Base-by-base conservation (phyloP, 768 basidiomycete species). In the Boletus huronensis region DNA sequence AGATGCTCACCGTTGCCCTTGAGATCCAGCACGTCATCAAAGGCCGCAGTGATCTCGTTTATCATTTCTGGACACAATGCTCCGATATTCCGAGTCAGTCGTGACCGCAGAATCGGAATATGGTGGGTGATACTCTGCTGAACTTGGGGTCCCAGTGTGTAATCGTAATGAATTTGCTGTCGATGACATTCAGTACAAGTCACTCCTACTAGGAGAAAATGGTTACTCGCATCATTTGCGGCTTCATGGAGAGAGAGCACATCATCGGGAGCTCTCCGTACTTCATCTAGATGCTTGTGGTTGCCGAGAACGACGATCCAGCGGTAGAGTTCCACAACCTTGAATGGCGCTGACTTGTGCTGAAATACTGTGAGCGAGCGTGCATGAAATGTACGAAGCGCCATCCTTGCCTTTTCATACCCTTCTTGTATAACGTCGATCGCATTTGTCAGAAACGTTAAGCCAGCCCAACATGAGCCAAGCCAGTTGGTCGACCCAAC, bases 211-310 rank as follows among this genome's bases (percentile, higher is more conserved):
- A n/a, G 19, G 40, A 19, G 31, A 40, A 39, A 26, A 29, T 13
- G 9, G 39, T 28, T 41, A 32, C 70, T 49, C 50, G 77, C 79
- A 34, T 77, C 71, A 9, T 54, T 58, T 3, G 57, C 44, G 0
- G 72, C 70, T 28, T 66, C 71, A 0, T 39, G 7, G 23, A 74
- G 60, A 6, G 77, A 78, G 17, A 81, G 58, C 5, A 55, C 53
- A 28, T 73, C 70, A 14, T 77, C 74, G 0, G 76, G 65, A 2
- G 75, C 74, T 46, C 66, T 76, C 6, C 67, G 61, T 14, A 80
- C 10, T 32, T 81, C 78, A 5, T 78, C 72, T 23, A 78, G 55
- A 5, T 71, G 54, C 28, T 64, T 47, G 0, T 50, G 59, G 2
- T 67, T 67, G 19, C 64, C 67, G 59, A 59, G 0, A 10, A 59